A percentile compares a stretch with the other conserved stretches of the same genome.
Evolutionary conservation across 495 filamentous ascomycete species (phyloP).

Genomic region (Aspergillus saccharolyticus): DNA sequence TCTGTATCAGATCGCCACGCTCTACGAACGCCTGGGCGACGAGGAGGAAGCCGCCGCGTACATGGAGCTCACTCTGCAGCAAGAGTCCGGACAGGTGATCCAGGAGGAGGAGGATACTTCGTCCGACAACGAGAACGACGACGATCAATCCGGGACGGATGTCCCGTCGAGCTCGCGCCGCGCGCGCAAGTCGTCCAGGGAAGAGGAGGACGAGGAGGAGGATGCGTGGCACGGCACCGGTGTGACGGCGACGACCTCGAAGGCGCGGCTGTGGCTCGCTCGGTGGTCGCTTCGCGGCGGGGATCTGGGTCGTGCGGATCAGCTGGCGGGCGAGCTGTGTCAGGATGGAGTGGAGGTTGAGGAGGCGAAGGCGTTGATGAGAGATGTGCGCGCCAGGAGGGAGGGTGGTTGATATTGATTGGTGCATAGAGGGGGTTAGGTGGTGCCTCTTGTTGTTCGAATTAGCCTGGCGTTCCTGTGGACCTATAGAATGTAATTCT

Average conservation of each 20-base stretch:
- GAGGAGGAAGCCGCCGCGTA: constrained; percentile 77
- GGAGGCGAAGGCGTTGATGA: constrained; percentile 91
- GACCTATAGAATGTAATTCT: constrained; percentile 2
- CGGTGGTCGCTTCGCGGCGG: constrained; percentile 68
- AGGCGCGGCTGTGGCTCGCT: constrained; percentile 92
- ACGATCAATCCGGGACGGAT: constrained; percentile 29
- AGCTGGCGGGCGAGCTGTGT: constrained; percentile 82
- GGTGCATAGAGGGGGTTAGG: background rate
- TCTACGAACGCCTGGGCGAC: constrained; percentile 77
- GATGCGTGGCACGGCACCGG: constrained; percentile 56
- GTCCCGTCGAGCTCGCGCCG: constrained; percentile 10
- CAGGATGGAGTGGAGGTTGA: constrained; percentile 97
- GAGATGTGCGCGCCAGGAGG: constrained; percentile 79
- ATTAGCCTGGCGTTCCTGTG: constrained; percentile 8
- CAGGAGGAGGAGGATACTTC: constrained; percentile 24
- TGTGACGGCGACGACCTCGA: constrained; percentile 82
- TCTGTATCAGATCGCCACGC: constrained; percentile 78
- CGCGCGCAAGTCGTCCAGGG: constrained; percentile 17
- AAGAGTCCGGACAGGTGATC: constrained; percentile 61
- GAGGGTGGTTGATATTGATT: constrained; percentile 39
- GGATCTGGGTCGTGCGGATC: constrained; percentile 69
- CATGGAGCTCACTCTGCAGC: constrained; percentile 90
- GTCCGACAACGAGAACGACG: constrained; percentile 42
- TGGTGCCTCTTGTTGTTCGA: background rate
- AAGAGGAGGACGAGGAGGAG: constrained; percentile 30